Conservation (phyloP, 2,329 filamentous ascomycete species). For the Atkinsonella hypoxylon region DNA sequence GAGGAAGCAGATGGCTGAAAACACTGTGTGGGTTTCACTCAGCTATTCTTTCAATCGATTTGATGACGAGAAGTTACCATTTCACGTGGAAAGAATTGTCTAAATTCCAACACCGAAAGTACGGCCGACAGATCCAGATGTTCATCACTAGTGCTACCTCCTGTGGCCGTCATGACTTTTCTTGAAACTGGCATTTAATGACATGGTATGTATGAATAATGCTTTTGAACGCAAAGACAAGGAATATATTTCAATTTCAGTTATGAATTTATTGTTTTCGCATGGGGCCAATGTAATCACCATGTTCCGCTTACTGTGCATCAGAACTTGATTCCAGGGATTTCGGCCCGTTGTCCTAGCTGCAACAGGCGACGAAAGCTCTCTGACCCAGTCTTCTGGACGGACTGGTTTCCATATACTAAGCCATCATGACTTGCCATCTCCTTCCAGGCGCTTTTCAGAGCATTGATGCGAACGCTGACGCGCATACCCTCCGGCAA, state of each 20-base stretch:
- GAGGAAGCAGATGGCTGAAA: constrained; percentile 20
- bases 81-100: constrained; percentile 29
- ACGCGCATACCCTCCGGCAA: constrained; percentile 12
- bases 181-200: not conserved
- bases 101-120: constrained; percentile 27
- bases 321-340: not conserved
- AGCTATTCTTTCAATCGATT: constrained; percentile 34
- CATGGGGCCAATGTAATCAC: not conserved
- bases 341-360: not conserved
- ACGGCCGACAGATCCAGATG: not conserved
- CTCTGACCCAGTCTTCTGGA: not conserved
- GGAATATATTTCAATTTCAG: too few relatives aligned
- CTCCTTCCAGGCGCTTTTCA: constrained; percentile 16
- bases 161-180: not conserved
- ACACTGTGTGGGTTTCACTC: constrained; percentile 34
- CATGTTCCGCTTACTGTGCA: not conserved
- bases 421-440: constrained; percentile 4
- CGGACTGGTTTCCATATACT: constrained; percentile 7
- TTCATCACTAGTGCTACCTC: not conserved
- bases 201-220: not conserved
- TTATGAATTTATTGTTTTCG: too few relatives aligned
- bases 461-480: constrained; percentile 13
- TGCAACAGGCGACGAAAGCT: constrained; percentile 3
- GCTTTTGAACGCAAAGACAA: not conserved
- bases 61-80: constrained; percentile 23